Evolutionary conservation across 2,329 filamentous ascomycete genomes (phyloP).

Genomic region (Ophiosphaerella korrae): DNA sequence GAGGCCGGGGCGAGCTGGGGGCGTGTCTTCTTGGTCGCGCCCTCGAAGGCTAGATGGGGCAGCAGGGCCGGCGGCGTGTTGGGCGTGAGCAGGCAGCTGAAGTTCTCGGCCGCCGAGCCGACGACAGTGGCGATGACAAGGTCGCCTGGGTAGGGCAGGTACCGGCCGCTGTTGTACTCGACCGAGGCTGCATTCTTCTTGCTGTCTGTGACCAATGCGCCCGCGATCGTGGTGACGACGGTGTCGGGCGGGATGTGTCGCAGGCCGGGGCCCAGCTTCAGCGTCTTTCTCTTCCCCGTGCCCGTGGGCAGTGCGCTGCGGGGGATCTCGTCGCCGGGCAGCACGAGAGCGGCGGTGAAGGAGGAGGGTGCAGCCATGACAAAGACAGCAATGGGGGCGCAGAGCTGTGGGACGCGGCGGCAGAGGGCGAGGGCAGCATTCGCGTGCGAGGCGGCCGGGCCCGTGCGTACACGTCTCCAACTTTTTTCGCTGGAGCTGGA

Average conservation of each 20-base stretch:
- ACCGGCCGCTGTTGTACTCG: conserved; percentile 75
- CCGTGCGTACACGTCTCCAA: too few species aligned
- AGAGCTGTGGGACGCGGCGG: too few species aligned
- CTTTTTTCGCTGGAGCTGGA: too few species aligned
- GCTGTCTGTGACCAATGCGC: conserved; percentile 69
- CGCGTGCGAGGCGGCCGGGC: too few species aligned
- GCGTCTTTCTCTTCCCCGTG: conserved; percentile 64
- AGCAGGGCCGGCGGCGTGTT: conserved; percentile 69
- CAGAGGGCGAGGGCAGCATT: too few species aligned
- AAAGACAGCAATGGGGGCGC: too few species aligned
- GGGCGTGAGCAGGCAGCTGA: conserved; percentile 76
- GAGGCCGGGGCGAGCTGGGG: conserved; percentile 76
- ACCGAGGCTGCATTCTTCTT: conserved; percentile 80
- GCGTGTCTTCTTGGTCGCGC: conserved; percentile 87
- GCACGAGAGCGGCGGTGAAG: too few species aligned
- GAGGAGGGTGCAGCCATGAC: too few species aligned
- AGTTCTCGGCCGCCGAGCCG: conserved; percentile 75
- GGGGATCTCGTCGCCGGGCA: conserved; percentile 81
- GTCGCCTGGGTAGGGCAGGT: conserved; percentile 79
- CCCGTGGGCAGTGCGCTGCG: conserved; percentile 69
- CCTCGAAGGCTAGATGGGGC: conserved; percentile 90
- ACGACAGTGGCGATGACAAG: conserved; percentile 86
- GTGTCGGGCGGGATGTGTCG: conserved; percentile 79
- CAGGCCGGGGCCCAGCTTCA: conserved; percentile 84
- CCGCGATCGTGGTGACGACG: conserved; percentile 71